Evolutionary conservation across 495 filamentous ascomycete species (phyloP).

Genomic region (Xylaria sp.): DNA sequence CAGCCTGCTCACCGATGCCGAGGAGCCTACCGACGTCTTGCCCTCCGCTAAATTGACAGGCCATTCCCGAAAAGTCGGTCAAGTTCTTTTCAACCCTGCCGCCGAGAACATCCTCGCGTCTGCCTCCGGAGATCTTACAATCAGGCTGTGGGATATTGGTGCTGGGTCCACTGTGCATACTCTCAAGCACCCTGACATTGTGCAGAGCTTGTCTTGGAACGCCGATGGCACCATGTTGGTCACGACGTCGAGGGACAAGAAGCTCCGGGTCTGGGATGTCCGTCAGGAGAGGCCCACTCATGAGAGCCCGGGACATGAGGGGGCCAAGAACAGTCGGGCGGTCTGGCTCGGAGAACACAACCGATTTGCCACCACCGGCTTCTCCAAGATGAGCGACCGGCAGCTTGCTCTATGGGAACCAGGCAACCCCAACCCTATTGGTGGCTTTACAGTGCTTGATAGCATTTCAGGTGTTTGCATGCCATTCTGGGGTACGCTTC

Average conservation of each 20-base stretch:
- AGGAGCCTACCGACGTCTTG: constrained; percentile 80
- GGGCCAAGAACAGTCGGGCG: constrained; percentile 94
- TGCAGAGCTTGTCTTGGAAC: constrained; percentile 96
- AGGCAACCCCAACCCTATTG: constrained; percentile 82
- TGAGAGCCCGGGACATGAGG: constrained; percentile 83
- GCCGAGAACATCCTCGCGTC: constrained; percentile 96
- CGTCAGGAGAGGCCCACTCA: constrained; percentile 88
- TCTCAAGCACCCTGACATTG: constrained; percentile 85
- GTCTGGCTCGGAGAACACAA: constrained; percentile 98
- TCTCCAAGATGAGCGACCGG: constrained; percentile 97
- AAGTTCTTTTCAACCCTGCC: constrained; percentile 96
- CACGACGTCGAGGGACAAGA: constrained; percentile 97
- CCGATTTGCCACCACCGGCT: constrained; percentile 93
- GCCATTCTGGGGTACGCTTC: constrained; percentile 86
- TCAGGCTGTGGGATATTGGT: constrained; percentile 95
- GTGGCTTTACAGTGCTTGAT: constrained; percentile 86
- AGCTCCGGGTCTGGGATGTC: constrained; percentile 95
- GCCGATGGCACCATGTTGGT: constrained; percentile 87
- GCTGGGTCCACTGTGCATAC: constrained; percentile 74
- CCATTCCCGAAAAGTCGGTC: constrained; percentile 87
- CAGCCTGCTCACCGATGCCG: constrained; percentile 79
- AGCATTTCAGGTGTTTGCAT: constrained; percentile 97
- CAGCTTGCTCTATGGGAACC: constrained; percentile 97
- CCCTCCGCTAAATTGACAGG: constrained; percentile 83
- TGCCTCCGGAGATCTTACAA: constrained; percentile 90